Conservation (phyloP, 139 green algal genomes). For the Penium margaritaceum region DNA sequence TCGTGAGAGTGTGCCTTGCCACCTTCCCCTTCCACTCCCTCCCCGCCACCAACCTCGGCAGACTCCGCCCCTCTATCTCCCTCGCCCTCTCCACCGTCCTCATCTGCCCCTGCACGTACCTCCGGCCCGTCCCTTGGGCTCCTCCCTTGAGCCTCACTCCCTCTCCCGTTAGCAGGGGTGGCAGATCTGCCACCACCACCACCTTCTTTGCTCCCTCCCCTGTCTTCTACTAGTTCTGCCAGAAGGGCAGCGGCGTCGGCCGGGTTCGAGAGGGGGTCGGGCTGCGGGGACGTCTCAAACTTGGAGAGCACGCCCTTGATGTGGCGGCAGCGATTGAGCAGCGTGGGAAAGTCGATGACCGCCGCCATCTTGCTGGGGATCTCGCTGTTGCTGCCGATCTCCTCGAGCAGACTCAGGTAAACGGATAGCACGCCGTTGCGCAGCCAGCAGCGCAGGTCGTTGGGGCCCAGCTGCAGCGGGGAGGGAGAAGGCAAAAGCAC, state of each 20-base stretch:
- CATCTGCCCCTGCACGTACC: background rate
- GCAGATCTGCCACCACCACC: background rate
- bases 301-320: conserved; percentile 1
- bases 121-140: background rate
- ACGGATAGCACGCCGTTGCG: conserved; percentile 18
- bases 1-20: too few relatives aligned
- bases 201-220: background rate
- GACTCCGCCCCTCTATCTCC: background rate
- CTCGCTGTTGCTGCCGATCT: conserved; percentile 24
- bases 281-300: background rate
- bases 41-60: background rate
- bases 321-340: conserved; percentile 18
- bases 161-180: background rate
- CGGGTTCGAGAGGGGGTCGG: background rate
- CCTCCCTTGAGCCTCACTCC: background rate
- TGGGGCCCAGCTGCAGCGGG: conserved; percentile 6
- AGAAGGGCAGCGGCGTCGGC: background rate
- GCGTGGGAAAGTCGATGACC: conserved; percentile 3
- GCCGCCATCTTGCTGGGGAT: conserved; percentile 25
- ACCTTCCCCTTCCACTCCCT: background rate
- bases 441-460: conserved; percentile 20
- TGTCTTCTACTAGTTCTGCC: background rate
- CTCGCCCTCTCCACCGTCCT: background rate
- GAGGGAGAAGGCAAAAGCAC: background rate
- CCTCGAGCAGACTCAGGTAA: conserved; percentile 20